Evolutionary conservation across 23 red algal genomes (phyloP).

Genomic region (Chondrus crispus): DNA sequence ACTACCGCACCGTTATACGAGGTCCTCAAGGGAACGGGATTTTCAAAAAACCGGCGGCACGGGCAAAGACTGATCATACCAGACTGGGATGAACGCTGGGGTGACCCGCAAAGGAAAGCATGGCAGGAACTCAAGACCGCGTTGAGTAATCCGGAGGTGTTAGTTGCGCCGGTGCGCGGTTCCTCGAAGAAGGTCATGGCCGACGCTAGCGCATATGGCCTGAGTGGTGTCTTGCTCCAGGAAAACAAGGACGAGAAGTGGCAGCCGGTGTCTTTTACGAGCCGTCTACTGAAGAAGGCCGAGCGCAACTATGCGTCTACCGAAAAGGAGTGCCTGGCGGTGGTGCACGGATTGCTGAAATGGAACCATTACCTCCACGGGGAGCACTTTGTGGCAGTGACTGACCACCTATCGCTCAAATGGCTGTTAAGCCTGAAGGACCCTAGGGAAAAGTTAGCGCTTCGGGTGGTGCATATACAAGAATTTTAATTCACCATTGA

Average conservation of each 20-base stretch:
- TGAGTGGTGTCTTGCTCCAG: not conserved
- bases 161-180: not conserved
- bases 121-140: not conserved
- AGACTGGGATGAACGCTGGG: slow-evolving; percentile 11
- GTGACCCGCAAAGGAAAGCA: not conserved
- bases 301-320: not conserved
- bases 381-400: slow-evolving; percentile 6
- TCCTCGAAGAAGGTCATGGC: not conserved
- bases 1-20: not conserved
- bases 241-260: not conserved
- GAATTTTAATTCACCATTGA: slow-evolving; percentile 14
- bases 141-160: not conserved
- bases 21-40: not conserved
- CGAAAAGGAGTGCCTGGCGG: not conserved
- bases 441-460: not conserved
- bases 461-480: not conserved
- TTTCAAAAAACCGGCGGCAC: not conserved
- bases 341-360: not conserved
- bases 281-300: not conserved
- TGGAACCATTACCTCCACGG: slow-evolving; percentile 2
- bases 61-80: not conserved
- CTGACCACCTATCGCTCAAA: not conserved
- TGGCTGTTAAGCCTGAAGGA: slow-evolving; percentile 20
- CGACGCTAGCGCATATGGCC: not conserved
- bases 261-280: slow-evolving; percentile 1